phyloP scores from a whole-genome alignment of 257 asterid genomes.

The Handroanthus guayacan region DNA sequence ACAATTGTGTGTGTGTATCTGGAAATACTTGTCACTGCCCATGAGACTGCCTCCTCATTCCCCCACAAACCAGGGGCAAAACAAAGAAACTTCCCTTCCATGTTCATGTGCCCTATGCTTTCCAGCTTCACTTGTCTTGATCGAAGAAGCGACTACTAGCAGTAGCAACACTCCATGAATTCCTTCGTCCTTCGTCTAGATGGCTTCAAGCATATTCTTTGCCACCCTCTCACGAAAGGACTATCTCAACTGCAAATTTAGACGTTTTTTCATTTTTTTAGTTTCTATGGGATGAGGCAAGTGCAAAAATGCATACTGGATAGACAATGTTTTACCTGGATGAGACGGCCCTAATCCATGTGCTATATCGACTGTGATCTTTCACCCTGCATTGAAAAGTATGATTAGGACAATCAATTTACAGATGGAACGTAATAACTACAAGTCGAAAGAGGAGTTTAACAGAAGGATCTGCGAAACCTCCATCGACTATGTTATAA shows the following conservation, averaged over 20 bases:
- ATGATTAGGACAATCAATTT: constrained; percentile 7
- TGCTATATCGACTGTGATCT: constrained; percentile 71
- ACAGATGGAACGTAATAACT: background rate
- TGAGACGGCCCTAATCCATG: constrained; percentile 58
- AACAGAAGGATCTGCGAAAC: background rate
- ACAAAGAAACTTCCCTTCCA: background rate
- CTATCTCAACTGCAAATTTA: too few species aligned
- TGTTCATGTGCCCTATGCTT: background rate
- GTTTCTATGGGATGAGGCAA: background rate
- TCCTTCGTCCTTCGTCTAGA: background rate
- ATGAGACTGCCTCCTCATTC: background rate
- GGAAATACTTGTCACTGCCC: background rate
- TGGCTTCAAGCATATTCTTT: background rate
- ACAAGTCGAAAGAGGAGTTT: background rate
- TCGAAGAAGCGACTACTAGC: constrained; percentile 13
- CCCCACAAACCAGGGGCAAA: background rate
- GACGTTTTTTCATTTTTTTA: too few species aligned
- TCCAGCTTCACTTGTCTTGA: background rate
- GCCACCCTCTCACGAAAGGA: too few species aligned
- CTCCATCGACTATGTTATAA: background rate
- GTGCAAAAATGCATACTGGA: background rate
- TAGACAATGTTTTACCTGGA: constrained; percentile 42
- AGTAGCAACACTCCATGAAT: background rate
- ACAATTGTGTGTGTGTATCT: background rate
- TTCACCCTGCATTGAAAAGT: constrained; percentile 60